Conservation (phyloP, 2,329 filamentous ascomycete species). For the Capronia epimyces region DNA sequence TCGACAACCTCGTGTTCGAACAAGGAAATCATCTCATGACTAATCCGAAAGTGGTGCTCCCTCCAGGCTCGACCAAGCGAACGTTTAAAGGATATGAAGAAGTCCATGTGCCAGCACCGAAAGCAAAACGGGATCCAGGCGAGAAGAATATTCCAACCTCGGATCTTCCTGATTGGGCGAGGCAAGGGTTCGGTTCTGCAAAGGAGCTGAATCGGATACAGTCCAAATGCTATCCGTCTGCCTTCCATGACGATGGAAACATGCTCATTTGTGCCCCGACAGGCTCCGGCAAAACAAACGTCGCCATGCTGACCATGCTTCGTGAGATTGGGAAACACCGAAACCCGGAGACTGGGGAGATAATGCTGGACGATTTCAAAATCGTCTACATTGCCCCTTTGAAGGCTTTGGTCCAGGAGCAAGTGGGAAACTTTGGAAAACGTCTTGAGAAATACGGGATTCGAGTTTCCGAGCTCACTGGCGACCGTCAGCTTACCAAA, state of each 20-base stretch:
- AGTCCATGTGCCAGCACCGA: constrained; percentile 91
- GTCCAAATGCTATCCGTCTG: constrained; percentile 83
- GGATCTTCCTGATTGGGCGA: constrained; percentile 89
- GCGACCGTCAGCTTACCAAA: constrained; percentile 96
- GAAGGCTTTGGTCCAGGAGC: constrained; percentile 93
- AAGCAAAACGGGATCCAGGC: constrained; percentile 73
- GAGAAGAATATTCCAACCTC: constrained; percentile 78
- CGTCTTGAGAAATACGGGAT: constrained; percentile 87
- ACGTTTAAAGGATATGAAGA: constrained; percentile 98
- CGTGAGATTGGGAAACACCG: constrained; percentile 95
- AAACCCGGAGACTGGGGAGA: constrained; percentile 81
- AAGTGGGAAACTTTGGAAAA: constrained; percentile 95
- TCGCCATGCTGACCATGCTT: constrained; percentile 93
- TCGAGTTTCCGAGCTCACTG: constrained; percentile 88
- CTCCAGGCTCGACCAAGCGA: constrained; percentile 89
- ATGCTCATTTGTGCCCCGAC: constrained; percentile 97
- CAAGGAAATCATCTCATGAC: constrained; percentile 99
- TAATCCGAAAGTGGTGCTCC: constrained; percentile 90
- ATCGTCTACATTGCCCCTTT: constrained; percentile 96
- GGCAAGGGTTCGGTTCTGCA: constrained; percentile 74
- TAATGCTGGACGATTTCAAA: constrained; percentile 94
- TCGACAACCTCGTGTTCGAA: constrained; percentile 94
- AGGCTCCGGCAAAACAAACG: constrained; percentile 96
- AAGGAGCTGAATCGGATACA: constrained; percentile 92
- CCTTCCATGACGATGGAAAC: constrained; percentile 91